Evolutionary conservation across 352 stramenopile species (phyloP).

Genomic region (Pythium coloratum): DNA sequence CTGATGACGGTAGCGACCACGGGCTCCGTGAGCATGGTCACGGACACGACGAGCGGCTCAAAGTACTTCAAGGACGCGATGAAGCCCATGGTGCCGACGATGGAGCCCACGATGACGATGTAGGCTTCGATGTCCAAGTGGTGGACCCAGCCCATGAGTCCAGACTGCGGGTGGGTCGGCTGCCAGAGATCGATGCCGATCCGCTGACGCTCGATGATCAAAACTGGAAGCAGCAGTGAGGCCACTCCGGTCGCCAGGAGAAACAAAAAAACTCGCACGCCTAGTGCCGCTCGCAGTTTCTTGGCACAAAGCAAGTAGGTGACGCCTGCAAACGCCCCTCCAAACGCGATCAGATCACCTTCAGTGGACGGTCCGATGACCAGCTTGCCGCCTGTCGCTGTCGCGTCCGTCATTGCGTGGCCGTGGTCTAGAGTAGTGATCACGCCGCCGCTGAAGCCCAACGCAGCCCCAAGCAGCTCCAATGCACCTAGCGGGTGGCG

Average conservation of each 20-base stretch:
- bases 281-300: slow-evolving; percentile 35
- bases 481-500: slow-evolving; percentile 32
- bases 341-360: slow-evolving; percentile 57
- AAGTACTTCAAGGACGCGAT: slow-evolving; percentile 59
- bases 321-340: slow-evolving; percentile 49
- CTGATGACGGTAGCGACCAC: slow-evolving; percentile 48
- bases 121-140: slow-evolving; percentile 47
- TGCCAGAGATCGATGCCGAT: slow-evolving; percentile 29
- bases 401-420: not conserved
- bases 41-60: slow-evolving; percentile 56
- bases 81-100: slow-evolving; percentile 58
- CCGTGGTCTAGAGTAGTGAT: slow-evolving; percentile 41
- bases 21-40: slow-evolving; percentile 56
- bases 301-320: slow-evolving; percentile 50
- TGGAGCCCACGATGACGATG: slow-evolving; percentile 47
- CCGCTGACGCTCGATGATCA: slow-evolving; percentile 21
- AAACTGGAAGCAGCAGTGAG: slow-evolving; percentile 34
- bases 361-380: slow-evolving; percentile 8
- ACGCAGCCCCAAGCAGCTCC: slow-evolving; percentile 38
- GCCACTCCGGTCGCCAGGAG: slow-evolving; percentile 35
- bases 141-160: slow-evolving; percentile 50
- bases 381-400: slow-evolving; percentile 3
- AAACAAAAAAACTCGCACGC: slow-evolving; percentile 48
- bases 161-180: slow-evolving; percentile 16
- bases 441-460: slow-evolving; percentile 46